phyloP scores from a whole-genome alignment of 768 basidiomycete species.

The Obba rivulosa region DNA sequence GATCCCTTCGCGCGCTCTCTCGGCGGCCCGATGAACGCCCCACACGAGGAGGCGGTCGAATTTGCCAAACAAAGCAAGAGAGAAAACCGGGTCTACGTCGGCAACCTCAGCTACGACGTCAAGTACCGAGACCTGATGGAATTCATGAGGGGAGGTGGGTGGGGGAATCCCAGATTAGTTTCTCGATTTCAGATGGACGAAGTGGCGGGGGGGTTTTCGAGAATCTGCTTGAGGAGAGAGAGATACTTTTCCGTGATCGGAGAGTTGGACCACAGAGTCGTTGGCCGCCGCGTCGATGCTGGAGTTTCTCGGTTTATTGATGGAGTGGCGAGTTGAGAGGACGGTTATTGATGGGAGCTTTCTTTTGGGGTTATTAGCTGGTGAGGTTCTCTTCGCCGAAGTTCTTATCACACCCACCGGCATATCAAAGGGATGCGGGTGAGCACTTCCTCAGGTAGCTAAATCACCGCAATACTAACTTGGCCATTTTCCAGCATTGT shows the following conservation, averaged over 20 bases:
- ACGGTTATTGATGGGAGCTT: slow-evolving; percentile 88
- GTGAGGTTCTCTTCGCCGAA: slow-evolving; percentile 99
- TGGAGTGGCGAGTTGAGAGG: slow-evolving; percentile 66
- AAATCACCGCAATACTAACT: slow-evolving; percentile 12
- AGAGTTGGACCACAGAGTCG: neutral
- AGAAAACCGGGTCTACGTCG: slow-evolving; percentile 98
- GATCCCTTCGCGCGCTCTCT: slow-evolving; percentile 76
- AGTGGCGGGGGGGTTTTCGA: slow-evolving; percentile 1
- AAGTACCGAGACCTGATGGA: slow-evolving; percentile 98
- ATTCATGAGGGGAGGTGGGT: slow-evolving; percentile 99
- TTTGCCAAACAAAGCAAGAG: slow-evolving; percentile 95
- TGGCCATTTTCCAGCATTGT: slow-evolving; percentile 65
- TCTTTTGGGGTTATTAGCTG: slow-evolving; percentile 91
- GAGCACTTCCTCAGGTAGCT: slow-evolving; percentile 30
- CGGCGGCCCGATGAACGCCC: slow-evolving; percentile 85
- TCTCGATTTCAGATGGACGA: slow-evolving; percentile 36
- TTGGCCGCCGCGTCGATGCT: neutral
- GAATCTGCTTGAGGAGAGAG: slow-evolving; percentile 7
- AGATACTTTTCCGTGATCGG: neutral
- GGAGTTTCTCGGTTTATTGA: slow-evolving; percentile 35
- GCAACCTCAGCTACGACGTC: slow-evolving; percentile 98
- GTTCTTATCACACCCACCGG: slow-evolving; percentile 95
- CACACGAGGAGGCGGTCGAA: slow-evolving; percentile 90
- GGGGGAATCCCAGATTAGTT: slow-evolving; percentile 65
- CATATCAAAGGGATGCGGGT: slow-evolving; percentile 99